Conservation (phyloP, 1,284 basidiomycete species). For the Exobasidium cylindrosporum region DNA sequence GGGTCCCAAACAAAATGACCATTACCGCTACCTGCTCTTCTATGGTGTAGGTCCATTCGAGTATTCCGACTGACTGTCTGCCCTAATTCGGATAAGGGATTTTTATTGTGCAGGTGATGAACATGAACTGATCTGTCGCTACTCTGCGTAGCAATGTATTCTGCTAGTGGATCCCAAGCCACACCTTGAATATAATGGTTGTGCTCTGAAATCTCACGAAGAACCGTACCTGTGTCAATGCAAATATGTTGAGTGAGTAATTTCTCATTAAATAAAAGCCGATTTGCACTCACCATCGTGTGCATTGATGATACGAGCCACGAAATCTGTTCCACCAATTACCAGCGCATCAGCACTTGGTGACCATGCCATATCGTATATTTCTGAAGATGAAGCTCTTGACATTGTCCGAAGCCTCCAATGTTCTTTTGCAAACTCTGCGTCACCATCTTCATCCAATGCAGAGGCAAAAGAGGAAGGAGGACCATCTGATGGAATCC, state of each 20-base stretch:
- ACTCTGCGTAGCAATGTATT: slow-evolving; percentile 52
- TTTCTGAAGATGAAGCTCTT: slow-evolving; percentile 65
- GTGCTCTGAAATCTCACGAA: slow-evolving; percentile 52
- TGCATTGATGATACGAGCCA: slow-evolving; percentile 77
- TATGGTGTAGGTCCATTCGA: slow-evolving; percentile 36
- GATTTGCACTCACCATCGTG: slow-evolving; percentile 72
- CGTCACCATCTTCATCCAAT: slow-evolving; percentile 70
- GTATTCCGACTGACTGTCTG: slow-evolving; percentile 40
- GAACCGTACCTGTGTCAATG: slow-evolving; percentile 66
- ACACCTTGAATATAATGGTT: slow-evolving; percentile 54
- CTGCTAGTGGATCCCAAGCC: slow-evolving; percentile 52
- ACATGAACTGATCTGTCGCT: slow-evolving; percentile 51
- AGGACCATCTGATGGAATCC: slow-evolving; percentile 77
- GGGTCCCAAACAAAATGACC: slow-evolving; percentile 39
- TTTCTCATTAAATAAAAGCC: slow-evolving; percentile 51
- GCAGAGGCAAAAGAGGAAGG: slow-evolving; percentile 59
- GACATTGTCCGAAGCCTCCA: slow-evolving; percentile 90
- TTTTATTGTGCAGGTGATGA: slow-evolving; percentile 26
- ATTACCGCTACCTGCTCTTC: slow-evolving; percentile 30
- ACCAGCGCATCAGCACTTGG: slow-evolving; percentile 90
- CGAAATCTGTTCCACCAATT: slow-evolving; percentile 93
- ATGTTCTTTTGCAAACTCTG: slow-evolving; percentile 85
- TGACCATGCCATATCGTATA: slow-evolving; percentile 96
- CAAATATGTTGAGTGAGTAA: too few relatives aligned
- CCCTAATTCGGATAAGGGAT: background rate